Evolutionary conservation across 257 asterid genomes (phyloP).

Genomic region (Gentiana straminea): DNA sequence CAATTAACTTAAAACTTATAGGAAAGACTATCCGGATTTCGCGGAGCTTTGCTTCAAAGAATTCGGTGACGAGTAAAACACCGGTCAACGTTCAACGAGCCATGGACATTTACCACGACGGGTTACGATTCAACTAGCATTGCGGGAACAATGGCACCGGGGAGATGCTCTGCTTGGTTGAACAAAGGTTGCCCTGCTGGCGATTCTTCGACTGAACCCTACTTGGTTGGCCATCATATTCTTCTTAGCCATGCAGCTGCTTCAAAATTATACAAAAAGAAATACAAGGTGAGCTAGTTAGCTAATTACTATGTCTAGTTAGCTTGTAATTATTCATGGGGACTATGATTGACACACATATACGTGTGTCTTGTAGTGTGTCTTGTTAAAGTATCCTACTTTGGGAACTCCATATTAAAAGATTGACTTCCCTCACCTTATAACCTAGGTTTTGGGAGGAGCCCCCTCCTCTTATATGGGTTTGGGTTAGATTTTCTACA

Average conservation of each 20-base stretch:
- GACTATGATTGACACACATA: no score
- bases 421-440: no score
- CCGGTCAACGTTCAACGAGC: constrained; percentile 15
- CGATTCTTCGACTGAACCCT: constrained; percentile 20
- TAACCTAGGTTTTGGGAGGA: no score
- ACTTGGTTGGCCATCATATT: constrained; percentile 20
- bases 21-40: constrained; percentile 14
- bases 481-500: no score
- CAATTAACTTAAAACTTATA: not conserved
- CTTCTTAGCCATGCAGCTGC: constrained; percentile 18
- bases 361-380: no score
- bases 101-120: constrained; percentile 8
- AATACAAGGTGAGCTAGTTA: constrained; percentile 7
- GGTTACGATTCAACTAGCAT: constrained; percentile 7
- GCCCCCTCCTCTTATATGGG: no score
- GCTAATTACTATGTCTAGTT: not conserved
- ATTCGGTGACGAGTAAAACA: constrained; percentile 18
- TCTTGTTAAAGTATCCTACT: no score
- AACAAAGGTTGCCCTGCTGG: constrained; percentile 11
- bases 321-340: no score
- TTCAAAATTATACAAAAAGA: constrained; percentile 8
- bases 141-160: constrained; percentile 8
- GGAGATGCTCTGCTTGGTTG: constrained; percentile 16
- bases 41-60: constrained; percentile 17
- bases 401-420: no score